Base-by-base conservation (phyloP, 2,329 filamentous ascomycete genomes). In the Diaporthe vexans region DNA sequence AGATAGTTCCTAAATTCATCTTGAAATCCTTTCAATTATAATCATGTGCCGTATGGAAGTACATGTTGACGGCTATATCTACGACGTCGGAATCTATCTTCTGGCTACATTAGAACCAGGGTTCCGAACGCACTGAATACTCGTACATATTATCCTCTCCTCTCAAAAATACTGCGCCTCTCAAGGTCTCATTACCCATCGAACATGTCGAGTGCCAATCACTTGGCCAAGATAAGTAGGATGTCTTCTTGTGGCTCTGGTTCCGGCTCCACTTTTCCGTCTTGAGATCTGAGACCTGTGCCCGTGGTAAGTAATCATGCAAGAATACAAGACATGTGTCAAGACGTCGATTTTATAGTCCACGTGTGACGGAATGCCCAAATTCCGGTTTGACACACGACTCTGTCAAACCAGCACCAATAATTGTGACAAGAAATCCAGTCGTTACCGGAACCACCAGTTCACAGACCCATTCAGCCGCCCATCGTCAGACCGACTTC, bases 391-490 rank as follows among this genome's bases (percentile, higher is more conserved):
- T 19, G 48, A 54, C 33, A 29, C 63, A 7, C 35, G 2, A 19
- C 11, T 4, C n/a, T 24, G 13, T 40, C n/a, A 11, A 21, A 52
- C n/a, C 15, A 46, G n/a, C 15, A 13, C 26, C 29, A 13, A 40
- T 5, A 26, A n/a, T 26, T 3, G 13, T 67, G 8, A 4, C 33
- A 52, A 15, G 15, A 5, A 29, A 4, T 3, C 24, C 29, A 17
- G 24, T 37, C 51, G 75, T 89, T 82, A 94, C 76, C 93, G 88
- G 76, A 94, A 95, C 93, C 93, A 95, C 93, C 94, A 95, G 79
- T 97, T 96, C 73, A 90, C 91, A 35, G 85, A 85, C 15, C 79
- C 80, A 71, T 83, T 84, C 68, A 86, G 77, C 58, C 75, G 77
- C 5, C 85, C 82, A 2, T 82, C 79, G 0, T 76, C 78, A 1